These are phyloP conservation scores for Stygiomarasmius scandens DNA, from an alignment of 1,284 basidiomycete genomes.

Conservation along the genomic window DNA sequence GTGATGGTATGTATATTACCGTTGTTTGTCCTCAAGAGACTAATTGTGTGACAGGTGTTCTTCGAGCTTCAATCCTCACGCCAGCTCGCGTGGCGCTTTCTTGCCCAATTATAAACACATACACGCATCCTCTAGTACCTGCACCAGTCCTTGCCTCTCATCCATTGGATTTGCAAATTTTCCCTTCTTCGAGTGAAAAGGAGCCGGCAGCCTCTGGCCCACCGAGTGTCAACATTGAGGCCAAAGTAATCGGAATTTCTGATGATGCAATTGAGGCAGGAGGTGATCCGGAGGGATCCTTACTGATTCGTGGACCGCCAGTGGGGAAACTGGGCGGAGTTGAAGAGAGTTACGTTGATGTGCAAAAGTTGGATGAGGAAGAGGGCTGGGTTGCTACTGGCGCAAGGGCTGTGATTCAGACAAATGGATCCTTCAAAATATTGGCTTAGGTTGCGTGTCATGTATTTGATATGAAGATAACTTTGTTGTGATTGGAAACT, in stretches of 20 bases:
- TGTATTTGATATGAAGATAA: constrained; percentile 21
- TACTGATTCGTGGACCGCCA: constrained; percentile 52
- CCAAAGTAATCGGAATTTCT: constrained; percentile 64
- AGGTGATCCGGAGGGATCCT: constrained; percentile 53
- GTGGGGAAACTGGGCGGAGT: constrained; percentile 54
- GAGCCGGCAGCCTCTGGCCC: constrained; percentile 64
- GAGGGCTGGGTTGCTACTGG: constrained; percentile 56
- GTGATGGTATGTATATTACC: constrained; percentile 53
- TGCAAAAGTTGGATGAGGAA: constrained; percentile 31
- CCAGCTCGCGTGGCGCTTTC: constrained; percentile 71
- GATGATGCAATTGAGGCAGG: constrained; percentile 65
- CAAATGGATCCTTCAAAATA: constrained; percentile 62
- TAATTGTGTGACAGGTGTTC: constrained; percentile 30
- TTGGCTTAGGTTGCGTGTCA: constrained; percentile 28
- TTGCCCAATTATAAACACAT: constrained; percentile 65
- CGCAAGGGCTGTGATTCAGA: constrained; percentile 50
- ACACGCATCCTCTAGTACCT: constrained; percentile 60
- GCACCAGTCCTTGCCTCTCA: constrained; percentile 76
- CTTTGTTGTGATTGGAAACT: not conserved
- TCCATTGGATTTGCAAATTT: constrained; percentile 73
- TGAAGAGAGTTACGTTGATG: constrained; percentile 40
- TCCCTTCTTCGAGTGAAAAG: constrained; percentile 42
- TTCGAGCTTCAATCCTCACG: constrained; percentile 44
- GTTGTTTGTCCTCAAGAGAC: constrained; percentile 12
- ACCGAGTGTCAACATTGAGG: constrained; percentile 74